Evolutionary conservation across 108 stramenopile genomes (phyloP), one percentile per base, ranked within the genome.

Genomic region (Asterionellopsis glacialis): DNA sequence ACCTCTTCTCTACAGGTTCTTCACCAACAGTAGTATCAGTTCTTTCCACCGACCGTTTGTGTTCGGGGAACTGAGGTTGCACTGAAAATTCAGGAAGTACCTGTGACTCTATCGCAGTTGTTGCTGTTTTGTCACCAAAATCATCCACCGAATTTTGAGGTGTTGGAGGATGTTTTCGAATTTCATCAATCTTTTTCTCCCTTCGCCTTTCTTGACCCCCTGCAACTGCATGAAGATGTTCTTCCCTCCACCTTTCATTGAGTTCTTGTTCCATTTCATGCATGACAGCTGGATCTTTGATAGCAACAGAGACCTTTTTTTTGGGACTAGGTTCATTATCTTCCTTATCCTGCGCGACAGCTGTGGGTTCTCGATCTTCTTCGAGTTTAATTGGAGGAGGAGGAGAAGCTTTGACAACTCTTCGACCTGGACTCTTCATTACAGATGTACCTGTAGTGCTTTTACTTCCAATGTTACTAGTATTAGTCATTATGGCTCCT

Each of bases 81-180:
- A 74, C 69, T 14, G 63, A 61, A 58, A 82, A 74, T 54, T 55
- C 73, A 18, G 60, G 53, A n/a, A 77, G 58, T 45, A 76, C 39
- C 16, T 7, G 1, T 21, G n/a, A 9, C 21, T 28, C 16, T 33
- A 40, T 18, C n/a, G 11, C 55, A 9, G 11, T 11, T 26, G 11
- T 27, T n/a, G n/a, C n/a, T n/a, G n/a, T n/a, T n/a, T n/a, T n/a
- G n/a, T 33, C 33, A 7, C 33, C 33, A 7, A 33, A 5, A 7
- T 33, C 33, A 18, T 57, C 18, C 39, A 4, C 16, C 13, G 16
- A 41, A 41, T 18, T 57, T 28, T 16, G 12, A 15, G 38, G 16
- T 2, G 39, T 40, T 13, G 16, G n/a, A 33, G n/a, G n/a, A 19
- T 28, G 27, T 14, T 28, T 13, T 38, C 56, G 56, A 41, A 19